Percentiles rank a stretch among this genome's conserved stretches.
Evolutionary conservation across 2,329 filamentous ascomycete species (phyloP).

Genomic region (Penicillium carneum): DNA sequence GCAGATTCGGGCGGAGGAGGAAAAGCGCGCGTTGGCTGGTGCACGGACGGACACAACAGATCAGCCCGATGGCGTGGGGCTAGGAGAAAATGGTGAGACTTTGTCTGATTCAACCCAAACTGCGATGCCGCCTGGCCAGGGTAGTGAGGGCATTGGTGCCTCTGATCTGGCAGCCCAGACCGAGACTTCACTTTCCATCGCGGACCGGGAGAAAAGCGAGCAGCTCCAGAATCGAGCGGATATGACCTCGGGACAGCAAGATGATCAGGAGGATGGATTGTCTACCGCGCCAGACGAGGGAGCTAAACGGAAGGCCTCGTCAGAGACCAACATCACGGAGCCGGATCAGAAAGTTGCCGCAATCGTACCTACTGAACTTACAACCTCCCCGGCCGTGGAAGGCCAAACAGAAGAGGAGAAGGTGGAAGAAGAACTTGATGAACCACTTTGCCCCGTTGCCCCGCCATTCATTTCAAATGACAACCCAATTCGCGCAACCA

Average conservation of each 20-base stretch:
- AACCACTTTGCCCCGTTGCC: slow-evolving; percentile 74
- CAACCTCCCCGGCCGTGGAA: slow-evolving; percentile 36
- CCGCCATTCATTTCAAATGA: slow-evolving; percentile 74
- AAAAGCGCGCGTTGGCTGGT: slow-evolving; percentile 21
- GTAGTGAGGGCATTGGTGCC: slow-evolving; percentile 11
- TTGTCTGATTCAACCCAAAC: slow-evolving; percentile 2
- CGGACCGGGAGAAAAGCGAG: slow-evolving; percentile 29
- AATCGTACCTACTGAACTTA: slow-evolving; percentile 45
- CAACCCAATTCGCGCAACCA: slow-evolving; percentile 79
- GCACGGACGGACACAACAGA: slow-evolving; percentile 1
- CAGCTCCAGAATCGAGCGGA: slow-evolving; percentile 20
- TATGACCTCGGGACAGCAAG: slow-evolving; percentile 17
- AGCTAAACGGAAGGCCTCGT: slow-evolving; percentile 35
- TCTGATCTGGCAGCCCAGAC: slow-evolving; percentile 31
- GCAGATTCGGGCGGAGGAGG: slow-evolving; percentile 35
- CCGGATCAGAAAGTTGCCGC: slow-evolving; percentile 47
- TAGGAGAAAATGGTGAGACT: slow-evolving; percentile 12
- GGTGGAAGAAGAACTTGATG: slow-evolving; percentile 51
- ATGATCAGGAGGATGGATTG: slow-evolving; percentile 35
- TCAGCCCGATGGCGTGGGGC: slow-evolving; percentile 11
- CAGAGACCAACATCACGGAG: slow-evolving; percentile 37
- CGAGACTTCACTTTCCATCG: slow-evolving; percentile 35
- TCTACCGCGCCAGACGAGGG: slow-evolving; percentile 34
- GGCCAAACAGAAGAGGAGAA: slow-evolving; percentile 43
- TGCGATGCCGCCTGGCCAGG: not conserved